phyloP scores from a whole-genome alignment of 768 basidiomycete genomes.

The Calocera cornea region DNA sequence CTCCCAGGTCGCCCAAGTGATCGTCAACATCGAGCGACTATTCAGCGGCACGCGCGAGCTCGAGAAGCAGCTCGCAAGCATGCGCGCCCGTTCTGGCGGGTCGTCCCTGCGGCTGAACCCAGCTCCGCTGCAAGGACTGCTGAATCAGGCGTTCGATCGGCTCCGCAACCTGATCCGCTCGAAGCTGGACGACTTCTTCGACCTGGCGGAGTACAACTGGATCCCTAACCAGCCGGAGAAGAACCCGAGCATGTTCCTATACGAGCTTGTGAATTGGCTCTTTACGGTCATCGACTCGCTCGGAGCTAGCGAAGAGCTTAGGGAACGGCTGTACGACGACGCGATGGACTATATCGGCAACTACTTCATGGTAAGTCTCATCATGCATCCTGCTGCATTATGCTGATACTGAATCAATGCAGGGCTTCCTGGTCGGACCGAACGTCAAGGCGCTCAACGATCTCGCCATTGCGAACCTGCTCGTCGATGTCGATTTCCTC shows the following conservation, averaged over 20 bases:
- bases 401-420: constrained; percentile 2
- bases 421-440: constrained; percentile 69
- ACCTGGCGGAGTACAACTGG: constrained; percentile 91
- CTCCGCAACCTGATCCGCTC: constrained; percentile 73
- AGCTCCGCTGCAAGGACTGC: constrained; percentile 52
- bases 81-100: constrained; percentile 39
- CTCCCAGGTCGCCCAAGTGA: constrained; percentile 83
- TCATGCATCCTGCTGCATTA: neutral
- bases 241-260: constrained; percentile 83
- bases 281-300: constrained; percentile 89
- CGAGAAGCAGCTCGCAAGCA: constrained; percentile 66
- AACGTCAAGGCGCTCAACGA: constrained; percentile 74
- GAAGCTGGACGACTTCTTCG: constrained; percentile 93
- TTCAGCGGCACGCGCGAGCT: constrained; percentile 73
- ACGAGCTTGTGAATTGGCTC: constrained; percentile 91
- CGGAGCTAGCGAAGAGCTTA: constrained; percentile 68
- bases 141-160: constrained; percentile 54
- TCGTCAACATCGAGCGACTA: constrained; percentile 86
- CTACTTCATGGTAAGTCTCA: constrained; percentile 62
- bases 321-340: constrained; percentile 77
- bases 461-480: constrained; percentile 71
- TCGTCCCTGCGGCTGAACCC: constrained; percentile 39
- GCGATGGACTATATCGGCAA: constrained; percentile 81
- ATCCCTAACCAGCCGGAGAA: constrained; percentile 46
- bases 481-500: constrained; percentile 76